These are phyloP conservation scores for Kwoniella sp. DNA, from an alignment of 768 basidiomycete species.

Conservation along the genomic window DNA sequence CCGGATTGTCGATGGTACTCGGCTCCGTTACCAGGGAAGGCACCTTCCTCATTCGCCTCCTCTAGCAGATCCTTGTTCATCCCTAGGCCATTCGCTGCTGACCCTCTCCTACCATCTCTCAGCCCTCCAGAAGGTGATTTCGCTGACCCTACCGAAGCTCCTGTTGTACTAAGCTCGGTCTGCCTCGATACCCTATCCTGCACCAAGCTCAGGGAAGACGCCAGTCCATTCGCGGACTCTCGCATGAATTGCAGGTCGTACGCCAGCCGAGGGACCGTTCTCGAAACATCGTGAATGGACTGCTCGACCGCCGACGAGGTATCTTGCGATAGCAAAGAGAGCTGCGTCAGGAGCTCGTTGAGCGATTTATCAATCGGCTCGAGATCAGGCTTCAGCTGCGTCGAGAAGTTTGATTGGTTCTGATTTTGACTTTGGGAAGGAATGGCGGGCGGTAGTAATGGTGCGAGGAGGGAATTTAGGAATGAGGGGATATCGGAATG, in stretches of 20 bases:
- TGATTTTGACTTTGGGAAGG: constrained; percentile 14
- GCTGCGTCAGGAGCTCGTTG: constrained; percentile 71
- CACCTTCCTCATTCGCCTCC: constrained; percentile 31
- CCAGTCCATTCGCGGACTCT: constrained; percentile 80
- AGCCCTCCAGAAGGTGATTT: background rate
- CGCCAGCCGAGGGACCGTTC: constrained; percentile 82
- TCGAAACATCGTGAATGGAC: constrained; percentile 87
- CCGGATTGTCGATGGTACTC: constrained; percentile 52
- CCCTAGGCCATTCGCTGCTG: background rate
- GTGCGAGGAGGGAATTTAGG: constrained; percentile 46
- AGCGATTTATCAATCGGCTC: constrained; percentile 72
- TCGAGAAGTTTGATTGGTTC: background rate
- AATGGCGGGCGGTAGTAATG: constrained; percentile 15
- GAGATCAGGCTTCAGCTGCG: constrained; percentile 58
- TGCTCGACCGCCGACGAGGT: constrained; percentile 83
- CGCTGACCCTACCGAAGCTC: background rate
- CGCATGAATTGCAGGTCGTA: constrained; percentile 98
- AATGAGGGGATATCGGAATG: constrained; percentile 38
- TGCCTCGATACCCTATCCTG: constrained; percentile 58
- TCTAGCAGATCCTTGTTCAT: background rate
- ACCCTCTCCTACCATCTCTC: background rate
- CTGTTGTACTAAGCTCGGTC: constrained; percentile 14
- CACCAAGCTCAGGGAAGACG: constrained; percentile 67
- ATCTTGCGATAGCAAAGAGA: constrained; percentile 85
- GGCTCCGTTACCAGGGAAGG: constrained; percentile 2